Evolutionary conservation across 495 filamentous ascomycete genomes (phyloP).

Genomic region (Penicillium malachiteum): DNA sequence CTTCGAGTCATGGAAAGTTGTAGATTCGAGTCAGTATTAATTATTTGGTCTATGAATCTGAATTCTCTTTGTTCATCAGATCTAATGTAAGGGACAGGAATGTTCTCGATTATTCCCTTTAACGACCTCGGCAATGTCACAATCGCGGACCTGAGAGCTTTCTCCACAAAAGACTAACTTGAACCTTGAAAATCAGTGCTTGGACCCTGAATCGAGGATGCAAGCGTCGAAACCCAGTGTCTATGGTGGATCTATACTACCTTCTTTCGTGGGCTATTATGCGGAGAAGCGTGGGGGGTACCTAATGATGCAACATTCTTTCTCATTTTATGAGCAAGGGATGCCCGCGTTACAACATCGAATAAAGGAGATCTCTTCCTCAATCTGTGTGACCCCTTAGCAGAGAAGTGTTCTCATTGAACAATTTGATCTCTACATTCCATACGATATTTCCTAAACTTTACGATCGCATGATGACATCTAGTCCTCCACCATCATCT

Average conservation of each 20-base stretch:
- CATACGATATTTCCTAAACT: no score
- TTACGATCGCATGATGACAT: constrained; percentile 7
- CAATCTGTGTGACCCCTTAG: no score
- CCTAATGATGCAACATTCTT: constrained; percentile 23
- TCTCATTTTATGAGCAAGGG: constrained; percentile 20
- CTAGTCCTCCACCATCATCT: constrained; percentile 1
- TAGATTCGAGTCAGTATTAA: no score
- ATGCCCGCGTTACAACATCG: constrained; percentile 7
- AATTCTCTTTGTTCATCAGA: not conserved
- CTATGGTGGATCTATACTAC: constrained; percentile 8
- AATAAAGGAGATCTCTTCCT: constrained; percentile 3
- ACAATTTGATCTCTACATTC: no score
- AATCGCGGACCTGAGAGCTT: not conserved
- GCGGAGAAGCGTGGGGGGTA: constrained; percentile 31
- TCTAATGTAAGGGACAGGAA: not conserved
- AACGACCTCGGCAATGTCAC: constrained; percentile 4
- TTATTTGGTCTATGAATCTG: not conserved
- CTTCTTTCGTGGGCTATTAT: constrained; percentile 5
- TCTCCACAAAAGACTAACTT: not conserved
- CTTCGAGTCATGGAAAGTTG: no score
- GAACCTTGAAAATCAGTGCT: not conserved
- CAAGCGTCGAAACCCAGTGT: constrained; percentile 14
- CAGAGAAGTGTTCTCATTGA: no score
- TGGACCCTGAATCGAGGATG: constrained; percentile 12
- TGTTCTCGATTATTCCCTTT: not conserved